Evolutionary conservation across 23 red algal species (phyloP), one percentile per base, ranked within the genome.

Genomic region (Gracilariopsis chorda): DNA sequence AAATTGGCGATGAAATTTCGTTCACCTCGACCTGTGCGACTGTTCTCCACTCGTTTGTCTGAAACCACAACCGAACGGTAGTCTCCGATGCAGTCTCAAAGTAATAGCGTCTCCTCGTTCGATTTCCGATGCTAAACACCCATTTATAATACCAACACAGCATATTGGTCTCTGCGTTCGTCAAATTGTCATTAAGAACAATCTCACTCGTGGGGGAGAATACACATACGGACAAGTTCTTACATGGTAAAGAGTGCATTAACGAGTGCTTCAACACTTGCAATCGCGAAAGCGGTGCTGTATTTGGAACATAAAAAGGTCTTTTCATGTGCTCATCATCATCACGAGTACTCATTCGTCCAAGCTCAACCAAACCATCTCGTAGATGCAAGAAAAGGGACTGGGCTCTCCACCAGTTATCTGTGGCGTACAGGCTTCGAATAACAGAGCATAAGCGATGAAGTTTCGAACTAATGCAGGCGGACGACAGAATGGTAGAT

Each of bases 371-470:
- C 39, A 73, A 34, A 35, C 67, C 13, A 46, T 73, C n/a, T 0
- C 7, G 32, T 46, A 73, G 47, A 73, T 73, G 67, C 42, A 73
- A 23, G 47, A 73, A 73, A 23, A 73, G 67, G 10, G 67, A 73
- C 67, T 73, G 42, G 16, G 23, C 28, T 73, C 67, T 73, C 67
- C 67, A 73, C 67, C 67, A 73, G 40, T 73, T 73, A 42, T 73
- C 67, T 13, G 32, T 46, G 40, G 20, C 13, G 67, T 73, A 73
- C 9, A 73, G 20, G 11, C 67, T 32, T 73, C n/a, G 67, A 24
- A 73, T 27, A 23, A 20, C 28, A 28, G 42, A 36, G 0, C 39
- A 73, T 19, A 73, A 24, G 2, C 7, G 9, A 36, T 28, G 6
- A 42, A 73, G 47, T 46, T 73, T 45, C 67, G 47, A 6, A 25